phyloP scores from a whole-genome alignment of 1,284 basidiomycete genomes.

The Trametes sp. region DNA sequence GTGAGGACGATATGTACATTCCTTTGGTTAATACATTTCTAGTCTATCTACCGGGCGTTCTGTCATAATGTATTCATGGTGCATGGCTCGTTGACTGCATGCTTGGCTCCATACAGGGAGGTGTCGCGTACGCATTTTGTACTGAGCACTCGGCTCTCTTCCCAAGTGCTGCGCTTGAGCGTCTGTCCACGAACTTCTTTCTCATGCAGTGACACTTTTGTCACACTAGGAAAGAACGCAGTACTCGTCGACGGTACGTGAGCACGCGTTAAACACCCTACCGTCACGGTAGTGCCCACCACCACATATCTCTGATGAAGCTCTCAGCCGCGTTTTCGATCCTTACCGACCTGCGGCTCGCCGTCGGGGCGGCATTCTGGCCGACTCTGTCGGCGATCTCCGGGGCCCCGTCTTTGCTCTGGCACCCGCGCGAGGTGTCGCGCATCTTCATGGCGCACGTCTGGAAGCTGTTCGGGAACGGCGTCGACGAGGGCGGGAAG shows the following conservation, averaged over 20 bases:
- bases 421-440: conserved; percentile 56
- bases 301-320: conserved; percentile 48
- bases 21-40: conserved; percentile 19
- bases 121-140: too few species aligned
- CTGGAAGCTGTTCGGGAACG: conserved; percentile 61
- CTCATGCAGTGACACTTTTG: too few species aligned
- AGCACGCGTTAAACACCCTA: too few species aligned
- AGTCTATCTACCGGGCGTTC: background rate
- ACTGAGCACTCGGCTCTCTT: too few species aligned
- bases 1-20: conserved; percentile 9
- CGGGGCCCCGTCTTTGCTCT: conserved; percentile 51
- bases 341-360: conserved; percentile 50
- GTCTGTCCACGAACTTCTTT: too few species aligned
- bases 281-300: background rate
- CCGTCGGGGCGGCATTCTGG: conserved; percentile 50
- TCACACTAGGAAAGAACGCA: too few species aligned
- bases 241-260: too few species aligned
- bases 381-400: conserved; percentile 57
- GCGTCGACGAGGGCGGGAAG: conserved; percentile 53
- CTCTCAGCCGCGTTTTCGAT: conserved; percentile 49
- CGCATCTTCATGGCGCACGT: conserved; percentile 65
- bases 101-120: too few species aligned
- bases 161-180: too few species aligned
- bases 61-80: conserved; percentile 3
- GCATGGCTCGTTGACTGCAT: background rate